Conservation (phyloP, 768 basidiomycete genomes). For the Phylloporus sp. region DNA sequence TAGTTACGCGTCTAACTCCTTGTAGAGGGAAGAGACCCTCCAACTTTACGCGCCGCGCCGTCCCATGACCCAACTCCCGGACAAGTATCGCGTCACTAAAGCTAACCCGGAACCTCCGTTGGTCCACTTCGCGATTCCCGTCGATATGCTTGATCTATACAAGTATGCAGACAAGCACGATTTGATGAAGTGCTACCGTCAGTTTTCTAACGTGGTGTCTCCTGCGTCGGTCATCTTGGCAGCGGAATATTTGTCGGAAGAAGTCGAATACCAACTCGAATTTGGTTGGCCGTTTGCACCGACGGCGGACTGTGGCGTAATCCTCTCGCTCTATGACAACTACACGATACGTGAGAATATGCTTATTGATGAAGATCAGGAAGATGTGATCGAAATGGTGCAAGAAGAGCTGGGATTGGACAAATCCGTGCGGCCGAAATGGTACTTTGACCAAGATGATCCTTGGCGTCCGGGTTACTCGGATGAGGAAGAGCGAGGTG, state of each 20-base stretch:
- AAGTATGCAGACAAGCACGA: not conserved
- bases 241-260: not conserved
- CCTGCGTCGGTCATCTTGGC: not conserved
- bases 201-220: not conserved
- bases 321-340: not conserved
- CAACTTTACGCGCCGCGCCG: not conserved
- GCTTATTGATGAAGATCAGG: too few relatives aligned
- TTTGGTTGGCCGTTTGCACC: too few relatives aligned
- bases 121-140: not conserved
- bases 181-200: not conserved
- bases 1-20: not conserved
- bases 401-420: too few relatives aligned
- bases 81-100: not conserved
- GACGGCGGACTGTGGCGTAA: not conserved
- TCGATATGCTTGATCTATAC: not conserved
- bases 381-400: too few relatives aligned
- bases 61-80: not conserved
- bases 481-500: too few relatives aligned
- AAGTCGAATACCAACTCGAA: not conserved
- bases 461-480: too few relatives aligned
- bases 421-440: too few relatives aligned
- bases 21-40: not conserved
- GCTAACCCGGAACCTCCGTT: not conserved
- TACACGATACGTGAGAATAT: not conserved
- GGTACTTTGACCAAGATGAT: too few relatives aligned